These are phyloP conservation scores for Pholiota molesta DNA, from an alignment of 768 basidiomycete species.

Conservation along the genomic window DNA sequence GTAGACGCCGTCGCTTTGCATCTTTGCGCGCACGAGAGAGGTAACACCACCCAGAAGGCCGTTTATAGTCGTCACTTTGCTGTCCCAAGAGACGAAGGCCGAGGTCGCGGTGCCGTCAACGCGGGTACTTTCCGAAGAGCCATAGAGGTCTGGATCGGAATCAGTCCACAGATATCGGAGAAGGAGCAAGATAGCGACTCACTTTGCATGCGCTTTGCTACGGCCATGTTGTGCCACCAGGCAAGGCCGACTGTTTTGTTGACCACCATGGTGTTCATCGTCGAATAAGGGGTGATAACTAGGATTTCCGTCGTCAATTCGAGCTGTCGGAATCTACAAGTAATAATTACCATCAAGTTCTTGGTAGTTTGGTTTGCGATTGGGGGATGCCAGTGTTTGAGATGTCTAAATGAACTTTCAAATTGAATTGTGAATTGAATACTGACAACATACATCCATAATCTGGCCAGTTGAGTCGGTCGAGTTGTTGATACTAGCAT, in stretches of 20 bases:
- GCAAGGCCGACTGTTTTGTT: slow-evolving; percentile 23
- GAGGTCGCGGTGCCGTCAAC: slow-evolving; percentile 26
- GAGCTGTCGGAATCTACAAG: not conserved
- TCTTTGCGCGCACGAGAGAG: slow-evolving; percentile 21
- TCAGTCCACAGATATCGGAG: not conserved
- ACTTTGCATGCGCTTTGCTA: slow-evolving; percentile 27
- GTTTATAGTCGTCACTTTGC: slow-evolving; percentile 26
- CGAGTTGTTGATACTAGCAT: slow-evolving; percentile 27
- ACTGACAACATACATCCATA: slow-evolving; percentile 20
- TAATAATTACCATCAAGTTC: slow-evolving; percentile 23
- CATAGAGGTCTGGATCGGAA: slow-evolving; percentile 19
- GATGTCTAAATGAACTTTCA: slow-evolving; percentile 15
- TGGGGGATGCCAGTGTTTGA: slow-evolving; percentile 27
- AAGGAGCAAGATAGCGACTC: not conserved
- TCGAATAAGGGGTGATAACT: slow-evolving; percentile 29
- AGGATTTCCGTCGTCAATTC: not conserved
- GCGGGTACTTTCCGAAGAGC: slow-evolving; percentile 26
- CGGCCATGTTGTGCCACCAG: slow-evolving; percentile 28
- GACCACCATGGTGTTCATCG: slow-evolving; percentile 26
- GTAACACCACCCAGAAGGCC: slow-evolving; percentile 25
- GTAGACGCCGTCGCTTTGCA: slow-evolving; percentile 23
- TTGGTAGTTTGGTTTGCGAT: slow-evolving; percentile 26
- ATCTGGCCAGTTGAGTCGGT: slow-evolving; percentile 26
- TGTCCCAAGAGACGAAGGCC: slow-evolving; percentile 29
- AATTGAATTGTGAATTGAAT: not conserved